These are phyloP conservation scores for Reutealis trisperma DNA, from an alignment of 345 rosid species.

Conservation along the genomic window DNA sequence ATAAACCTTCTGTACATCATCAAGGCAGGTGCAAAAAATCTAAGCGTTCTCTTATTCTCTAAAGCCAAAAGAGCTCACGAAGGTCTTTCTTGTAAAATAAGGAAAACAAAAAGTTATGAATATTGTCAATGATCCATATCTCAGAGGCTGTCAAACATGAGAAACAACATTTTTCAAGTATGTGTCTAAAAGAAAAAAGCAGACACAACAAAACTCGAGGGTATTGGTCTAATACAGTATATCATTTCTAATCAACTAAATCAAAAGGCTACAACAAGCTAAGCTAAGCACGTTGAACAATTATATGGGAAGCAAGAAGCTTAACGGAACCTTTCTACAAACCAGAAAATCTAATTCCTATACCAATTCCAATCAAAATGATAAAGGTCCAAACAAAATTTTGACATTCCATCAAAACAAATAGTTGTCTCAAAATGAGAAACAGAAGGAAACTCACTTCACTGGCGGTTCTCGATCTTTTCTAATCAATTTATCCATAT, in stretches of 20 bases:
- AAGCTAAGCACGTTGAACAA: not conserved
- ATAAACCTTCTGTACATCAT: not conserved
- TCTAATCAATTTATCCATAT: constrained; percentile 67
- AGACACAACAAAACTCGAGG: not conserved
- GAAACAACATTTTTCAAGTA: not conserved
- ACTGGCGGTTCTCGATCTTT: constrained; percentile 84
- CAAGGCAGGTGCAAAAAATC: not conserved
- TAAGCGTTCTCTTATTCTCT: not conserved
- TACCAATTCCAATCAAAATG: not conserved
- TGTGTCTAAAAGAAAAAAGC: not conserved
- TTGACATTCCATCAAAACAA: not conserved
- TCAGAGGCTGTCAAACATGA: not conserved
- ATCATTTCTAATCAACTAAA: not conserved
- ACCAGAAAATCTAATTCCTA: not conserved
- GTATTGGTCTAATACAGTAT: not conserved
- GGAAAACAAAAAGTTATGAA: not conserved
- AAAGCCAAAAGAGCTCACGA: not conserved
- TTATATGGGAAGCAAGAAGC: not conserved
- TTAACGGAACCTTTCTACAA: not conserved
- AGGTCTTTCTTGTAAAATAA: not conserved
- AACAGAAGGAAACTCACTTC: constrained; percentile 60
- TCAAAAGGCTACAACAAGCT: not conserved
- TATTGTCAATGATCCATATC: not conserved
- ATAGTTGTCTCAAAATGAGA: not conserved
- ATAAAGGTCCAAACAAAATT: not conserved